These are phyloP conservation scores for Artemisia argyi DNA, from an alignment of 129 eudicot genomes.

Conservation along the genomic window DNA sequence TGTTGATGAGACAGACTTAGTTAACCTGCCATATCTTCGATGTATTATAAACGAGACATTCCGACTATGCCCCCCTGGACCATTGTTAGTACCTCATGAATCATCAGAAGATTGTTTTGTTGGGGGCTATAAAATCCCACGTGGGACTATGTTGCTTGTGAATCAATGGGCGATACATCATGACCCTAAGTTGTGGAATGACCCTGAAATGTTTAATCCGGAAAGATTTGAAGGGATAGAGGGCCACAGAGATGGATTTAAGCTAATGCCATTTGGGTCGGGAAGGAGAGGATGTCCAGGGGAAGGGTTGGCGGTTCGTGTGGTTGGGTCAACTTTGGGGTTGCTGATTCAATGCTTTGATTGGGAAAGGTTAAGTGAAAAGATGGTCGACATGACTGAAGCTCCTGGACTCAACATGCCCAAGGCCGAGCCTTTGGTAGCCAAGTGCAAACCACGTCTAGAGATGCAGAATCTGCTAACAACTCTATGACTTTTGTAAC, in stretches of 20 bases:
- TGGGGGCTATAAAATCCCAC: slow-evolving; percentile 34
- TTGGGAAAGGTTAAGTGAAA: slow-evolving; percentile 54
- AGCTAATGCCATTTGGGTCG: slow-evolving; percentile 66
- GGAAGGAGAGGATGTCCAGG: slow-evolving; percentile 90
- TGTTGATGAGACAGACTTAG: slow-evolving; percentile 40
- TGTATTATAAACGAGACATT: slow-evolving; percentile 46
- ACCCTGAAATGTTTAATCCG: slow-evolving; percentile 45
- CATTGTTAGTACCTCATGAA: slow-evolving; percentile 41
- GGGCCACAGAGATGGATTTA: slow-evolving; percentile 41
- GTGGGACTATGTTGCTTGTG: slow-evolving; percentile 10
- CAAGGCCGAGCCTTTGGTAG: slow-evolving; percentile 54
- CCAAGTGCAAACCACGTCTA: slow-evolving; percentile 45
- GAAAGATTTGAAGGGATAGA: slow-evolving; percentile 50
- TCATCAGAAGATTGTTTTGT: slow-evolving; percentile 40
- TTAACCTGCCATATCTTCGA: slow-evolving; percentile 42
- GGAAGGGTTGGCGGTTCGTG: slow-evolving; percentile 55
- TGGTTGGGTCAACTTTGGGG: slow-evolving; percentile 55
- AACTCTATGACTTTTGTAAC: too few species aligned
- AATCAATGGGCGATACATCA: slow-evolving; percentile 60
- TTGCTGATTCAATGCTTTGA: slow-evolving; percentile 67
- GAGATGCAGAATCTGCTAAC: slow-evolving; percentile 22
- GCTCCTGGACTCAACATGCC: slow-evolving; percentile 44
- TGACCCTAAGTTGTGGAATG: slow-evolving; percentile 47
- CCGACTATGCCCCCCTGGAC: slow-evolving; percentile 39
- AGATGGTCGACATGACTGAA: slow-evolving; percentile 58